Conservation (phyloP, 2,329 filamentous ascomycete species). For the Eutypa lata region DNA sequence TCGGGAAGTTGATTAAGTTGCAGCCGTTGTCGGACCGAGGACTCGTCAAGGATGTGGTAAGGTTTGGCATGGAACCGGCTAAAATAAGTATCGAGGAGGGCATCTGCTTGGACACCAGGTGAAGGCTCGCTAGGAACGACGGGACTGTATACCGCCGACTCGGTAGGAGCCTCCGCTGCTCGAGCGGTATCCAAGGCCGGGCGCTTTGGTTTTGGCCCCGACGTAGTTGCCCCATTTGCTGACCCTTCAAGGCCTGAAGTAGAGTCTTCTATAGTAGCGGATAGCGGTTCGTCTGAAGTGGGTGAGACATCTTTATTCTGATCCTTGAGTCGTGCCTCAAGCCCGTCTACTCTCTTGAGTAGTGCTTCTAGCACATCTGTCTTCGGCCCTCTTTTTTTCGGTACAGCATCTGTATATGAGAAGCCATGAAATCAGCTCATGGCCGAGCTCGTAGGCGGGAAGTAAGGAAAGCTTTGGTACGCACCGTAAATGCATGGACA, state of each 20-base stretch:
- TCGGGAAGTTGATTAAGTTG: slow-evolving; percentile 63
- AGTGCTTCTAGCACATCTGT: slow-evolving; percentile 84
- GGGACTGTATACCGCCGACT: slow-evolving; percentile 43
- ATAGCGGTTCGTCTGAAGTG: slow-evolving; percentile 28
- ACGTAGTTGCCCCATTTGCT: slow-evolving; percentile 24
- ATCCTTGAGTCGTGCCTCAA: slow-evolving; percentile 76
- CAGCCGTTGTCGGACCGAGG: slow-evolving; percentile 67
- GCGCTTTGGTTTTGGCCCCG: slow-evolving; percentile 40
- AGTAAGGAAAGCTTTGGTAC: slow-evolving; percentile 18
- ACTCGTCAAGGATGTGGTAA: slow-evolving; percentile 77
- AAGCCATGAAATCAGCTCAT: slow-evolving; percentile 6
- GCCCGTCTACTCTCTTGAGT: slow-evolving; percentile 78
- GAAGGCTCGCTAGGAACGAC: slow-evolving; percentile 41
- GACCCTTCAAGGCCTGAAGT: slow-evolving; percentile 17
- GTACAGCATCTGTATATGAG: slow-evolving; percentile 66
- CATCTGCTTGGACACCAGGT: slow-evolving; percentile 51
- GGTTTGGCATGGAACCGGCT: slow-evolving; percentile 76
- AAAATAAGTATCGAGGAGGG: slow-evolving; percentile 77
- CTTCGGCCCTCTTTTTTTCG: slow-evolving; percentile 87
- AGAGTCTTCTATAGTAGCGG: slow-evolving; percentile 23
- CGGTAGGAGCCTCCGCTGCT: slow-evolving; percentile 29
- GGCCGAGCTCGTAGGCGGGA: not conserved
- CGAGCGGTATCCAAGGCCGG: slow-evolving; percentile 33
- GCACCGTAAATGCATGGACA: slow-evolving; percentile 85
- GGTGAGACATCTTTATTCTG: slow-evolving; percentile 51